Percentiles rank a stretch among this genome's conserved stretches.
phyloP scores from a whole-genome alignment of 805 yeast species.

The Candida ovalis region DNA sequence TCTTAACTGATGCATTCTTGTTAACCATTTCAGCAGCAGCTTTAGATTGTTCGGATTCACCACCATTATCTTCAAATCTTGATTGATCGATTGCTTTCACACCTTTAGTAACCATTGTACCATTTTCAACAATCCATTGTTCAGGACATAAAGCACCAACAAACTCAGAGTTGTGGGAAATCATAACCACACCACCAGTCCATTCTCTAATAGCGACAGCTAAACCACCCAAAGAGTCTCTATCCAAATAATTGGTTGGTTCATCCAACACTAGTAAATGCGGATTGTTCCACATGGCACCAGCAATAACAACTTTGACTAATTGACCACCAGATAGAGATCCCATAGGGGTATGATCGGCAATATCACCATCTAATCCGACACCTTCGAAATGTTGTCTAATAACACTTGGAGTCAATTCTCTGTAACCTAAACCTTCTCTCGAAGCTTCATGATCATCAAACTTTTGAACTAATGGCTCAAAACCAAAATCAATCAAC shows the following conservation, averaged over 20 bases:
- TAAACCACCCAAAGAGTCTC: slow-evolving; percentile 96
- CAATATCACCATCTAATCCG: slow-evolving; percentile 96
- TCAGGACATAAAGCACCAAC: slow-evolving; percentile 98
- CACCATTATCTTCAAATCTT: slow-evolving; percentile 79
- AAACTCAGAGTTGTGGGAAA: slow-evolving; percentile 94
- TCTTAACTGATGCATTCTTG: slow-evolving; percentile 45
- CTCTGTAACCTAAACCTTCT: slow-evolving; percentile 98
- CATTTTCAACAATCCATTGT: slow-evolving; percentile 96
- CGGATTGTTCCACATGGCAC: slow-evolving; percentile 99
- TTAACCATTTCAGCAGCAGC: slow-evolving; percentile 44
- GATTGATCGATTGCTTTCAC: slow-evolving; percentile 67
- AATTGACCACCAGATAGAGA: slow-evolving; percentile 97
- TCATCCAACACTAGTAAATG: slow-evolving; percentile 94
- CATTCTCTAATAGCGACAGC: slow-evolving; percentile 98
- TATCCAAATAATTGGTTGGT: slow-evolving; percentile 96
- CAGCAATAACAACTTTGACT: slow-evolving; percentile 97
- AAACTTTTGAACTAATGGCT: slow-evolving; percentile 84
- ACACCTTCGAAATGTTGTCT: slow-evolving; percentile 96
- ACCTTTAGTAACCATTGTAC: slow-evolving; percentile 82
- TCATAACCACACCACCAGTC: slow-evolving; percentile 98
- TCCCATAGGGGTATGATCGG: slow-evolving; percentile 97
- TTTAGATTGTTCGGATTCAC: slow-evolving; percentile 39
- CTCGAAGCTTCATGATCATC: slow-evolving; percentile 99
- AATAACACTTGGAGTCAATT: slow-evolving; percentile 84
- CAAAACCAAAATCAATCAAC: slow-evolving; percentile 79